Base-by-base conservation (phyloP, 495 filamentous ascomycete species). In the Bathelium albidoporum region DNA sequence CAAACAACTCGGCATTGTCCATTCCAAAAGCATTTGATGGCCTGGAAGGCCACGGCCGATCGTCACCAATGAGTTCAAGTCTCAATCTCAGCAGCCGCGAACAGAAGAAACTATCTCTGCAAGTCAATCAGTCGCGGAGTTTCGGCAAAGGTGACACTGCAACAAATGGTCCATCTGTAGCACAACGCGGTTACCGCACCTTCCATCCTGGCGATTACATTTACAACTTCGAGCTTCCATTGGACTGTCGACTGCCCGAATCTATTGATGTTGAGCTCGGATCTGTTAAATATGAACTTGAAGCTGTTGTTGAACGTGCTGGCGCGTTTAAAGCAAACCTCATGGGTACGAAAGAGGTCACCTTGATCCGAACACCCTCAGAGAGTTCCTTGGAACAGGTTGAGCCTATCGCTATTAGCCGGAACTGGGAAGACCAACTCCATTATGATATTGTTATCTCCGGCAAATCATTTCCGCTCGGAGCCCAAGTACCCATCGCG, bases 391-490 rank as follows among this genome's bases (percentile, higher is more conserved):
- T 97, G 59, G 95, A 98, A 71, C 89, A 91, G 74, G 85, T 92
- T 29, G 94, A 98, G 71, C 94, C 94, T 16, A 98, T 98, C 73
- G 93, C 93, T 24, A 97, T 98, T 69, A 96, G 89, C 60, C 81
- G 94, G 28, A 92, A 91, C 62, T 98, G 94, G 94, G 94, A 98
- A 70, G 95, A 98, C 70, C 94, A 98, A 70, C 81, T 98, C 34
- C 92, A 97, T 69, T 98, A 98, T 74, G 94, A 98, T 69, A 98
- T 98, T 64, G 89, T 97, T 68, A 96, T 98, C 65, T 97, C 93
- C 2, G 94, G 95, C 59, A 98, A 98, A 83, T 96, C 93, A 1
- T 98, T 98, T 69, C 91, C 94, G 2, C 80, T 98, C 16, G 95
- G 95, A 22, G 81, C 89, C 2, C 90, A 91, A 69, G 91, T 98